phyloP scores from a whole-genome alignment of 805 yeast species.

The Danielia reshetovae region DNA sequence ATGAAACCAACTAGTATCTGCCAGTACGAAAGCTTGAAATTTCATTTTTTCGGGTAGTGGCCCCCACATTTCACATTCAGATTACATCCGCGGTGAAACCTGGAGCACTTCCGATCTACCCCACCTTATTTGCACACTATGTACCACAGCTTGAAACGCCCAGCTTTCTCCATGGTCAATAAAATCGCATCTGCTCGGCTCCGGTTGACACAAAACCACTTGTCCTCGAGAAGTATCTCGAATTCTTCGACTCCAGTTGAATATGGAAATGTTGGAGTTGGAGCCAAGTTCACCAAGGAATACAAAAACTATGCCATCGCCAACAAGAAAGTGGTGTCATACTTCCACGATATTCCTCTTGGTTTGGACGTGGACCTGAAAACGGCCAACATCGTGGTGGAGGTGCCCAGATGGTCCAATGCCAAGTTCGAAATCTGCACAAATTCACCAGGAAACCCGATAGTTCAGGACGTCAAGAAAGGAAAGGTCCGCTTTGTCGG shows the following conservation, averaged over 20 bases:
- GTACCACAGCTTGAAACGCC: neutral
- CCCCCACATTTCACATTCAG: too few relatives aligned
- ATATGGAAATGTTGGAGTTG: slow-evolving; percentile 15
- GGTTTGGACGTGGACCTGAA: slow-evolving; percentile 35
- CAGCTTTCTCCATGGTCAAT: neutral
- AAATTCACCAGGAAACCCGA: slow-evolving; percentile 83
- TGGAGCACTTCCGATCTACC: too few relatives aligned
- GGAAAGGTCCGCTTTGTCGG: slow-evolving; percentile 94
- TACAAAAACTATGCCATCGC: slow-evolving; percentile 44
- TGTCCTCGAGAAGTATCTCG: too few relatives aligned
- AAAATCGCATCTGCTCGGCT: slow-evolving; percentile 9
- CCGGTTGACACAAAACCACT: slow-evolving; percentile 10
- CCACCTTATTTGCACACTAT: neutral
- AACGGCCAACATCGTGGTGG: slow-evolving; percentile 76
- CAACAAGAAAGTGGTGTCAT: slow-evolving; percentile 48
- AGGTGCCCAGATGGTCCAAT: slow-evolving; percentile 98
- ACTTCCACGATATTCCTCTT: slow-evolving; percentile 70
- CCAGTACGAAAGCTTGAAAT: too few relatives aligned
- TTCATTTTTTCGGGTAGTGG: too few relatives aligned
- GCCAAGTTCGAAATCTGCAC: slow-evolving; percentile 95
- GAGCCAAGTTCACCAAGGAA: slow-evolving; percentile 31
- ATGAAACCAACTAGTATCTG: too few relatives aligned
- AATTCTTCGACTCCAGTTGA: too few relatives aligned
- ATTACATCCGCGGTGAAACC: too few relatives aligned
- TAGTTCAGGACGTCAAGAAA: slow-evolving; percentile 95